These are phyloP conservation scores for Botrytis byssoidea DNA, from an alignment of 2,329 filamentous ascomycete genomes.

Conservation along the genomic window DNA sequence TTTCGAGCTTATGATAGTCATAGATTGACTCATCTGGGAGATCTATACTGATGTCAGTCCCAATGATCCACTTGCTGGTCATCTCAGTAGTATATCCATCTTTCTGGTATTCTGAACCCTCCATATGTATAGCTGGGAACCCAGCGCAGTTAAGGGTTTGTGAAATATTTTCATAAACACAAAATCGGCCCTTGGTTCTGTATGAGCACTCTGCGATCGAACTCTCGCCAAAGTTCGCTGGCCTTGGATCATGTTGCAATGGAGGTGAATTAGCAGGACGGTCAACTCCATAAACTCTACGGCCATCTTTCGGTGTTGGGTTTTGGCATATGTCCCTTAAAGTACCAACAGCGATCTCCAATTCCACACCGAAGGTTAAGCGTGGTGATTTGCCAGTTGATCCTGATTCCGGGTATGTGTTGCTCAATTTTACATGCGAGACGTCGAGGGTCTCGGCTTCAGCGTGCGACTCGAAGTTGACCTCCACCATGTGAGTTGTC, in stretches of 20 bases:
- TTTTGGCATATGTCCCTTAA: not conserved
- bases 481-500: not conserved
- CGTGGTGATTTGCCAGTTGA: conserved; percentile 14
- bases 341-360: conserved; percentile 15
- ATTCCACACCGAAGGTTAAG: conserved; percentile 19
- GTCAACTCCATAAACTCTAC: not conserved
- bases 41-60: not conserved
- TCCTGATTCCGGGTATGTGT: not conserved
- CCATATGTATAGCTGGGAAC: conserved; percentile 1
- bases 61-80: conserved; percentile 9
- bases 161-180: conserved; percentile 8
- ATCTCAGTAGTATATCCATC: not conserved
- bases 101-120: not conserved
- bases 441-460: not conserved
- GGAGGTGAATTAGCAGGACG: not conserved
- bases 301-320: not conserved
- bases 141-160: not conserved
- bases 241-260: not conserved
- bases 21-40: not conserved
- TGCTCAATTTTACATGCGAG: not conserved
- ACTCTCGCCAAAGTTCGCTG: not conserved
- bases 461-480: not conserved
- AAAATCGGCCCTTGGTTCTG: not conserved
- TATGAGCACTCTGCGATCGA: not conserved
- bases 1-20: conserved; percentile 8